Evolutionary conservation across 2,329 filamentous ascomycete genomes (phyloP), one percentile per base, ranked within the genome.

Genomic region (Coniella vitis): DNA sequence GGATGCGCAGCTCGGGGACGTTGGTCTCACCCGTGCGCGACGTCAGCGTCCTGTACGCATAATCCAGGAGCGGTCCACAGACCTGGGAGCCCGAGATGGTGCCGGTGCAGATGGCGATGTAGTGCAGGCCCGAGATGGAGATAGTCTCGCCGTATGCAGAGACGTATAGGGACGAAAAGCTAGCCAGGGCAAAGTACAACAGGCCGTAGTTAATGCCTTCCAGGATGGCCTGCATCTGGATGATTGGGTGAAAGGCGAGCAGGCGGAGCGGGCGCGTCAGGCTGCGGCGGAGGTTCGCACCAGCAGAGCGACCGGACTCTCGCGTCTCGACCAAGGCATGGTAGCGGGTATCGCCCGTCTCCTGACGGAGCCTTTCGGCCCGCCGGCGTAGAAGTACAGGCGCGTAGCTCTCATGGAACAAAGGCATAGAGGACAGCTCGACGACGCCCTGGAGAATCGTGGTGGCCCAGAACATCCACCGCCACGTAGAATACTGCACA

Each of bases 171-270:
- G 62, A 58, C 0, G 83, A 76, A 55, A 84, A 84, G 2, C 76
- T 83, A 0, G 78, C 75, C 0, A 86, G 71, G 25, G 81, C 70
- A 19, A 86, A 74, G 49, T 84, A 86, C 59, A 84, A 74, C 1
- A 82, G 61, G 0, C 82, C 81, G 54, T 83, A 84, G 14, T 77
- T 64, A 54, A 79, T 77, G 1, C 75, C 81, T 55, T 74, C 73
- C 56, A 81, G 76, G 9, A 75, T 38, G 0, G 78, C 70, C 0
- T 78, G 60, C 20, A 75, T 68, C 56, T 81, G 78, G 21, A 84
- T 72, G 50, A 83, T 81, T 10, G 79, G 76, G 46, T 84, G 79
- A 1, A 77, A 79, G 7, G 58, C 55, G 0, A 85, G 65, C 4
- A 85, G 67, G 2, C 72, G 70, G 47, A 82, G 70, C 0, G 81